Percentiles rank a stretch among this genome's conserved stretches.
phyloP scores from a whole-genome alignment of 1,139 yeast genomes.

The Suhomyces atakaporum region DNA sequence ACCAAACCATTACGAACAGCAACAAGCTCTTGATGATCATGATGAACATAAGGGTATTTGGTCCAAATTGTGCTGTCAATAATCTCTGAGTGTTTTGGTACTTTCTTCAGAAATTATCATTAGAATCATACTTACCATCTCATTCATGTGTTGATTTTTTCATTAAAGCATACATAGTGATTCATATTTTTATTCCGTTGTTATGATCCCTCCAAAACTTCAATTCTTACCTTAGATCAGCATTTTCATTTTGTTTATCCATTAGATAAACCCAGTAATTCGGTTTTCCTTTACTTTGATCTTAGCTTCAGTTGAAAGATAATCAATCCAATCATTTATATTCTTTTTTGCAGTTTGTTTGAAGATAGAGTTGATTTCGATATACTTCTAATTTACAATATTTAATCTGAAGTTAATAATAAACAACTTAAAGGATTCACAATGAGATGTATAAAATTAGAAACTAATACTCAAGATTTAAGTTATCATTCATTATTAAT shows the following conservation, averaged over 20 bases:
- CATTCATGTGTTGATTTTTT: conserved; percentile 7
- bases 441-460: no score
- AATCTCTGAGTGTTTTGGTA: conserved; percentile 12
- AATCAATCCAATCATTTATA: conserved; percentile 3
- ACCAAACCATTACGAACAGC: conserved; percentile 42
- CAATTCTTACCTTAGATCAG: conserved; percentile 11
- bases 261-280: conserved; percentile 3
- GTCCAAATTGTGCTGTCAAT: conserved; percentile 50
- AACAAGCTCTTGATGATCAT: conserved; percentile 35
- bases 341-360: conserved; percentile 8
- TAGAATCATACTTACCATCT: conserved; percentile 4
- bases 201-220: conserved; percentile 9
- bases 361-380: conserved; percentile 12
- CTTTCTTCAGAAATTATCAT: no score
- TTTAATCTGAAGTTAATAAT: conserved; percentile 8
- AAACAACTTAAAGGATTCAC: conserved; percentile 2
- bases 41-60: conserved; percentile 47
- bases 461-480: no score
- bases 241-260: conserved; percentile 6
- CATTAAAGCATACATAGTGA: conserved; percentile 6
- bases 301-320: conserved; percentile 3
- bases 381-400: conserved; percentile 8
- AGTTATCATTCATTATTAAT: no score
- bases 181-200: conserved; percentile 8
- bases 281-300: conserved; percentile 3